Evolutionary conservation across 2,329 filamentous ascomycete genomes (phyloP).

Genomic region (Diaporthe citriasiana): DNA sequence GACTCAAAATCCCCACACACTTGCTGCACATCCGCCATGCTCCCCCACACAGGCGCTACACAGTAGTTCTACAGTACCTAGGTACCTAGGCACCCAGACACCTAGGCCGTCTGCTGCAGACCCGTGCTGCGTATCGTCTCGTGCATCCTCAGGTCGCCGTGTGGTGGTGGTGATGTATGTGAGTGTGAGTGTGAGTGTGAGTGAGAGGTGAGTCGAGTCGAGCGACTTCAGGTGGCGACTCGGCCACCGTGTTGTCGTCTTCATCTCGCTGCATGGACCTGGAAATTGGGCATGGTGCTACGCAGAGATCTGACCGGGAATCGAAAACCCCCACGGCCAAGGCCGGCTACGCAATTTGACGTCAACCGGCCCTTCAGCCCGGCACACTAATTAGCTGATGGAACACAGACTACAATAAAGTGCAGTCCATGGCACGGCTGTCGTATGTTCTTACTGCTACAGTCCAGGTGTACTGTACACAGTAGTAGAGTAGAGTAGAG

Average conservation of each 20-base stretch:
- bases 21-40: not conserved
- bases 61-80: too few species aligned
- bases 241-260: not conserved
- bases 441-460: not conserved
- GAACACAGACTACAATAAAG: not conserved
- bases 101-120: too few species aligned
- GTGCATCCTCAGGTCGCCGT: not conserved
- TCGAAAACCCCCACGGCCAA: conserved; percentile 6
- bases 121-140: not conserved
- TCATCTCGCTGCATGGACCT: not conserved
- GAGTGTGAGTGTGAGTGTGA: too few species aligned
- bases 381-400: conserved; percentile 14
- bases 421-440: too few species aligned
- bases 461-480: not conserved
- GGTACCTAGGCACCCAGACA: too few species aligned
- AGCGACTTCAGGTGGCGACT: not conserved
- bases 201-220: too few species aligned
- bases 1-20: not conserved
- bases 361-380: conserved; percentile 22
- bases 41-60: not conserved
- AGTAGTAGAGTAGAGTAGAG: not conserved
- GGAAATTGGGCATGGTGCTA: conserved; percentile 3
- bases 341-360: conserved; percentile 1
- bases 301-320: conserved; percentile 21
- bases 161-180: not conserved